Evolutionary conservation across 345 rosid genomes (phyloP).

Genomic region (Erysimum cheiranthoides): DNA sequence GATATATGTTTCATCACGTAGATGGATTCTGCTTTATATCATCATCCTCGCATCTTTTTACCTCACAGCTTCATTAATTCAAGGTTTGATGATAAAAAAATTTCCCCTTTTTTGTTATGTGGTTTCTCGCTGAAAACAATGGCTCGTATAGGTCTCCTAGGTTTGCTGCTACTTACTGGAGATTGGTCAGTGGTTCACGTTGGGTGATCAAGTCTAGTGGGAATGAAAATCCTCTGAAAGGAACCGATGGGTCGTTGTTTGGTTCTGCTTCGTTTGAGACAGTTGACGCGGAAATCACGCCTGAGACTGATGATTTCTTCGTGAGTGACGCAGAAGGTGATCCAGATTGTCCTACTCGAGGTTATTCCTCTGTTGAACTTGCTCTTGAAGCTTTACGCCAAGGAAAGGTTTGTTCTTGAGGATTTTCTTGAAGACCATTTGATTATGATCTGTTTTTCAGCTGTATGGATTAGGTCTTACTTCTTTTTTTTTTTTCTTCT

Average conservation of each 20-base stretch:
- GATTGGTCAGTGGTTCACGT: conserved; percentile 41
- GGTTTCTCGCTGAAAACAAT: background rate
- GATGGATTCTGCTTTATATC: conserved; percentile 57
- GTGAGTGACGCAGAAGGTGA: conserved; percentile 94
- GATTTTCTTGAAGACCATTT: background rate
- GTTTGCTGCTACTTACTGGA: conserved; percentile 48
- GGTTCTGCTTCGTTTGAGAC: conserved; percentile 55
- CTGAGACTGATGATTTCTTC: conserved; percentile 76
- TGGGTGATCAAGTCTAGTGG: conserved; percentile 50
- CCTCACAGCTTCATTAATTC: conserved; percentile 40
- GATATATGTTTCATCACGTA: conserved; percentile 11
- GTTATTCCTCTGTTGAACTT: conserved; percentile 69
- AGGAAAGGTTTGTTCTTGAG: conserved; percentile 63
- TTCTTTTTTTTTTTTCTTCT: background rate
- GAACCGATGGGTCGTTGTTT: conserved; percentile 46
- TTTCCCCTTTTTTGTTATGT: background rate
- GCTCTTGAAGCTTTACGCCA: conserved; percentile 62
- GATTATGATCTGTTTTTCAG: background rate
- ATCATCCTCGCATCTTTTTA: conserved; percentile 37
- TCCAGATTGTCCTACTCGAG: conserved; percentile 84
- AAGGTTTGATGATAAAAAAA: too few relatives aligned
- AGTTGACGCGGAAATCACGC: conserved; percentile 60
- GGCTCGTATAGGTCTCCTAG: conserved; percentile 49
- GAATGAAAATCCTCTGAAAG: conserved; percentile 47
- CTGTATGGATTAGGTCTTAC: conserved; percentile 17